Percentiles rank a stretch among this genome's conserved stretches.
phyloP scores from a whole-genome alignment of 2,329 filamentous ascomycete species.

The Ophiostoma ulmi region DNA sequence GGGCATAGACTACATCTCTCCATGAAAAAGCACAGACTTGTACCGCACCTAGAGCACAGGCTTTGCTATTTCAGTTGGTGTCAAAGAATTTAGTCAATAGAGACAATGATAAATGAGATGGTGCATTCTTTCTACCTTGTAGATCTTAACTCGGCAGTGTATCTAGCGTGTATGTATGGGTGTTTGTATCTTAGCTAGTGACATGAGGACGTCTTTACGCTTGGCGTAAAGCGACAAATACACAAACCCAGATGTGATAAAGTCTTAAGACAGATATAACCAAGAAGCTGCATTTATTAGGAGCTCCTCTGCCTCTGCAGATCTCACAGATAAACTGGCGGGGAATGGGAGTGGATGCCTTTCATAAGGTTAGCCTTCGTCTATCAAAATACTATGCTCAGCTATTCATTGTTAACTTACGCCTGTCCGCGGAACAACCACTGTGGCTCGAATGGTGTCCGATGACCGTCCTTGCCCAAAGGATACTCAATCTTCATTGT shows the following conservation, averaged over 20 bases:
- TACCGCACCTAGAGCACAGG: too few species aligned
- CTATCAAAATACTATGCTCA: not conserved
- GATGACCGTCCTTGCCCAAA: not conserved
- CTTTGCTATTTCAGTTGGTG: too few species aligned
- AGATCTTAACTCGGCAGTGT: too few species aligned
- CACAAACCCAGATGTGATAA: too few species aligned
- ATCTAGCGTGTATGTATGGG: not conserved
- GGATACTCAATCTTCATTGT: not conserved
- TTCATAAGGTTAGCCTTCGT: not conserved
- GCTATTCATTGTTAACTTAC: not conserved
- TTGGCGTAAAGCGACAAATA: too few species aligned
- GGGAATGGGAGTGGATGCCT: conserved; percentile 1
- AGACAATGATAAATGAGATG: too few species aligned
- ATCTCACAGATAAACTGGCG: not conserved
- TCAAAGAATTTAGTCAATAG: too few species aligned
- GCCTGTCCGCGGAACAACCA: conserved; percentile 4
- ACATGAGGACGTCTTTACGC: too few species aligned
- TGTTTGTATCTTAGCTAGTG: not conserved
- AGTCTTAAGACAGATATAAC: not conserved
- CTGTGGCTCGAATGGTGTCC: not conserved
- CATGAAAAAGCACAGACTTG: too few species aligned
- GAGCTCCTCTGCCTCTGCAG: not conserved
- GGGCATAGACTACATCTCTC: not conserved
- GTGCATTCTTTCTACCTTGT: too few species aligned
- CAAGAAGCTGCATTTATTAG: not conserved